phyloP scores from a whole-genome alignment of 179 eudicot species.

The Beta macrorhiza region DNA sequence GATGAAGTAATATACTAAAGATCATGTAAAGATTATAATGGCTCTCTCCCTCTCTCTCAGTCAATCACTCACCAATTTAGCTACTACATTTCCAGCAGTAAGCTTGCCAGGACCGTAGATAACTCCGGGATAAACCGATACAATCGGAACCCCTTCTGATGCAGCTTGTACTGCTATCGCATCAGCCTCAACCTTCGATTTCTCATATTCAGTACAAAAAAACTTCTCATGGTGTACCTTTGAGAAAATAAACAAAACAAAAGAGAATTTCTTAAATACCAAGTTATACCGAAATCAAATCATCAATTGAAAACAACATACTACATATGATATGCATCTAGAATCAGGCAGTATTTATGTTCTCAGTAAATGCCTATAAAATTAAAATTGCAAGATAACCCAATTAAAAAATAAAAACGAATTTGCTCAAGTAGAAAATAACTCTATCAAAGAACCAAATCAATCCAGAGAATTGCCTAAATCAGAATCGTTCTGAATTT shows the following conservation, averaged over 20 bases:
- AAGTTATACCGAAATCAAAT: neutral
- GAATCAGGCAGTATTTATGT: too few relatives aligned
- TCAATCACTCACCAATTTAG: slow-evolving; percentile 53
- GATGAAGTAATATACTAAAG: slow-evolving; percentile 7
- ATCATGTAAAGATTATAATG: neutral
- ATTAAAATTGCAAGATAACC: too few relatives aligned
- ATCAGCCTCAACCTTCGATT: slow-evolving; percentile 76
- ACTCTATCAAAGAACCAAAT: too few relatives aligned
- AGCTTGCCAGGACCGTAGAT: slow-evolving; percentile 88
- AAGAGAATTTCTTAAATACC: neutral
- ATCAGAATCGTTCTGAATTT: too few relatives aligned
- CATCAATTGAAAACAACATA: neutral
- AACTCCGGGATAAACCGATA: slow-evolving; percentile 87
- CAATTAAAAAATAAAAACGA: too few relatives aligned
- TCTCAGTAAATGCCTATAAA: too few relatives aligned
- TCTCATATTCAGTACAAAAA: slow-evolving; percentile 90
- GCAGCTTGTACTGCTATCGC: slow-evolving; percentile 84
- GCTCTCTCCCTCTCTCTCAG: neutral
- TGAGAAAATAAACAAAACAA: neutral
- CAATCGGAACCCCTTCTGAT: slow-evolving; percentile 74
- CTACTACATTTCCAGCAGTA: slow-evolving; percentile 74
- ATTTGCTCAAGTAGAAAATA: too few relatives aligned
- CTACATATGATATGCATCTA: too few relatives aligned
- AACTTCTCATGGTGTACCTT: slow-evolving; percentile 70
- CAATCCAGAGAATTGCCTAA: too few relatives aligned